These are phyloP conservation scores for Aspergillus sp. DNA, from an alignment of 2,329 filamentous ascomycete genomes.

Conservation along the genomic window DNA sequence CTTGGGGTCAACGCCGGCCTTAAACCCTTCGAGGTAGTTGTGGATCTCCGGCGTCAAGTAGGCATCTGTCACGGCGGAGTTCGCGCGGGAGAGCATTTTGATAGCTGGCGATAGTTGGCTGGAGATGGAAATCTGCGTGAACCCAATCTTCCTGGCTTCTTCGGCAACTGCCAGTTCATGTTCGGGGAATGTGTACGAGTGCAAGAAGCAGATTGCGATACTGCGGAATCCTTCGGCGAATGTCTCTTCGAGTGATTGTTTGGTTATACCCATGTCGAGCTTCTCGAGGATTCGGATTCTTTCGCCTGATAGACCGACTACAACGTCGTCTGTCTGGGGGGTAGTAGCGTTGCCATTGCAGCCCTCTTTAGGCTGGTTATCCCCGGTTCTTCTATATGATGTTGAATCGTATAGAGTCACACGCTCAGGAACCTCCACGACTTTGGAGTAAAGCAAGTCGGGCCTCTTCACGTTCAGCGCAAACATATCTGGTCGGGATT, in stretches of 20 bases:
- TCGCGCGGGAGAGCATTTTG: slow-evolving; percentile 73
- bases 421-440: slow-evolving; percentile 84
- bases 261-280: slow-evolving; percentile 53
- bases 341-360: slow-evolving; percentile 31
- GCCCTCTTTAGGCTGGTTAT: too few relatives aligned
- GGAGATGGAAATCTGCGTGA: slow-evolving; percentile 74
- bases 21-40: slow-evolving; percentile 52
- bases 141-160: slow-evolving; percentile 76
- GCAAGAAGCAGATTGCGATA: slow-evolving; percentile 79
- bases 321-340: slow-evolving; percentile 64
- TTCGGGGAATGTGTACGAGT: slow-evolving; percentile 84
- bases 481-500: slow-evolving; percentile 85
- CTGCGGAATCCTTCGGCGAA: slow-evolving; percentile 56
- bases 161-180: slow-evolving; percentile 79
- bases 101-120: slow-evolving; percentile 78
- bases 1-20: slow-evolving; percentile 46
- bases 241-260: slow-evolving; percentile 65
- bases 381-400: slow-evolving; percentile 59
- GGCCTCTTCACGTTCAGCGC: slow-evolving; percentile 66
- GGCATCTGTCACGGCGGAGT: slow-evolving; percentile 74
- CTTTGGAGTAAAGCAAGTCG: slow-evolving; percentile 81
- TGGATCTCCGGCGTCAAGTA: slow-evolving; percentile 78
- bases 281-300: slow-evolving; percentile 67
- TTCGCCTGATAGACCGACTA: slow-evolving; percentile 61
- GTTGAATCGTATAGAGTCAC: slow-evolving; percentile 68